phyloP scores from a whole-genome alignment of 164 flowering plant species.

The Buxus sempervirens region DNA sequence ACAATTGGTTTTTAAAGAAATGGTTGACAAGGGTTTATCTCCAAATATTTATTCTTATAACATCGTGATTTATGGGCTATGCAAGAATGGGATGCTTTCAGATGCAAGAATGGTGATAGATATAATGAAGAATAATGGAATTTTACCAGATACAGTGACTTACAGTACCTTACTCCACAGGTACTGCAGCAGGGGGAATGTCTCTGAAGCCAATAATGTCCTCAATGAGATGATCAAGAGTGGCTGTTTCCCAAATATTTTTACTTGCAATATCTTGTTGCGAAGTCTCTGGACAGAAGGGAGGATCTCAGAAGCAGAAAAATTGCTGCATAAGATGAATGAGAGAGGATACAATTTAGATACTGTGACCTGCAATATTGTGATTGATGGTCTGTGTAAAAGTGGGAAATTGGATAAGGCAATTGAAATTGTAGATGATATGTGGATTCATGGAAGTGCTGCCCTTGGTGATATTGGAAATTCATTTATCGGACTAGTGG shows the following conservation, averaged over 20 bases:
- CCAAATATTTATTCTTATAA: constrained; percentile 68
- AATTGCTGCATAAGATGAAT: constrained; percentile 79
- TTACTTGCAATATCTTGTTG: constrained; percentile 82
- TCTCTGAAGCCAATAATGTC: constrained; percentile 51
- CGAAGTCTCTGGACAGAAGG: constrained; percentile 82
- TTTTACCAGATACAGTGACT: constrained; percentile 67
- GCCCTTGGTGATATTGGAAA: constrained; percentile 78
- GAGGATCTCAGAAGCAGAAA: constrained; percentile 68
- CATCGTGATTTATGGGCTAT: constrained; percentile 73
- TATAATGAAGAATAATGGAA: constrained; percentile 52
- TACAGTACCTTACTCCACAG: constrained; percentile 73
- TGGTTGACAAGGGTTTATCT: constrained; percentile 52
- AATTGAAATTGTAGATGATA: constrained; percentile 58
- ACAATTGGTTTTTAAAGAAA: constrained; percentile 57
- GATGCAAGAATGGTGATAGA: constrained; percentile 68
- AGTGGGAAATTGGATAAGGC: constrained; percentile 80
- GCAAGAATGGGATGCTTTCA: constrained; percentile 67
- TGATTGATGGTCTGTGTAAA: constrained; percentile 75
- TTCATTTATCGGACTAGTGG: constrained; percentile 57
- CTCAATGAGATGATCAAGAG: constrained; percentile 64
- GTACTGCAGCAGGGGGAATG: constrained; percentile 62
- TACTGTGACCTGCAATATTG: constrained; percentile 82
- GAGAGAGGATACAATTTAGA: constrained; percentile 71
- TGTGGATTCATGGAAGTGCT: constrained; percentile 91
- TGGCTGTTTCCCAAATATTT: constrained; percentile 59